Conservation (phyloP, 2,329 filamentous ascomycete species). For the Cladophialophora chaetospira region DNA sequence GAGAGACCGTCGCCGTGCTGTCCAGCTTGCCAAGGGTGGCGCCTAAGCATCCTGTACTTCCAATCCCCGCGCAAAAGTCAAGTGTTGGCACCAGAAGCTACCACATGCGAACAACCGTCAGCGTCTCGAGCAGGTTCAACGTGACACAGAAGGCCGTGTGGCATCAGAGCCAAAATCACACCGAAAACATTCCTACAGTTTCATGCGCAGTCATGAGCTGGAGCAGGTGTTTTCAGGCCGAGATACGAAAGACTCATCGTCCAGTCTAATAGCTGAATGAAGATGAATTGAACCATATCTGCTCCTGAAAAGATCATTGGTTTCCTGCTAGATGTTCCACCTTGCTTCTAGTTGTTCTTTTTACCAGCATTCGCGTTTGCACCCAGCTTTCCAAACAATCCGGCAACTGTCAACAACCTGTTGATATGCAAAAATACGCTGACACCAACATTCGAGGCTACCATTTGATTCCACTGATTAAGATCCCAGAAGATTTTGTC, state of each 20-base stretch:
- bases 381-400: slow-evolving; percentile 56
- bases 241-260: too few relatives aligned
- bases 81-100: too few relatives aligned
- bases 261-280: too few relatives aligned
- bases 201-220: too few relatives aligned
- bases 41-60: too few relatives aligned
- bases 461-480: slow-evolving; percentile 65
- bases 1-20: slow-evolving; percentile 92
- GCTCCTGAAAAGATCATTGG: neutral
- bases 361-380: slow-evolving; percentile 3
- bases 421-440: slow-evolving; percentile 63
- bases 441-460: slow-evolving; percentile 71
- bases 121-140: too few relatives aligned
- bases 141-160: too few relatives aligned
- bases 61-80: too few relatives aligned
- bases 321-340: neutral
- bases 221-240: too few relatives aligned
- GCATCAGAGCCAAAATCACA: too few relatives aligned
- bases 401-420: slow-evolving; percentile 60
- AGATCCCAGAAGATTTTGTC: slow-evolving; percentile 57
- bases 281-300: neutral
- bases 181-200: too few relatives aligned
- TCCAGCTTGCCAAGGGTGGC: slow-evolving; percentile 33
- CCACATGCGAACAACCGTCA: too few relatives aligned
- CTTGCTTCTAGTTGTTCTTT: slow-evolving; percentile 10